Evolutionary conservation across 768 basidiomycete species (phyloP).

Genomic region (Kwoniella mangroviensis): DNA sequence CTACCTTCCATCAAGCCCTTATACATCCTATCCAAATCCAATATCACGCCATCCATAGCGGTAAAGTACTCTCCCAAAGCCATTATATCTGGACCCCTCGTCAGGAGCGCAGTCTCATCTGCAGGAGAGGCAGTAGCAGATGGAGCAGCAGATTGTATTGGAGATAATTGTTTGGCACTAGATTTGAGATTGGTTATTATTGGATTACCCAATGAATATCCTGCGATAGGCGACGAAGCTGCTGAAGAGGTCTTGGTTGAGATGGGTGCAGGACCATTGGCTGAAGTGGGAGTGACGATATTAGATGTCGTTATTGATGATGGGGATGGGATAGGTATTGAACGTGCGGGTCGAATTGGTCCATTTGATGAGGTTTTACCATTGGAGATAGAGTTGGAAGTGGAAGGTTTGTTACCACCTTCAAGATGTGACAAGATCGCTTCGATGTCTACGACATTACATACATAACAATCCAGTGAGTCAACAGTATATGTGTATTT

Average conservation of each 20-base stretch:
- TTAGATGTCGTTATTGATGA: neutral
- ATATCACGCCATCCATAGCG: conserved; percentile 46
- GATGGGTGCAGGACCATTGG: neutral
- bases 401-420: neutral
- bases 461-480: no score
- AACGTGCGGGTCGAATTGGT: conserved; percentile 6
- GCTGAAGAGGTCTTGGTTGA: conserved; percentile 4
- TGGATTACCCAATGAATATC: conserved; percentile 9
- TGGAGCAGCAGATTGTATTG: conserved; percentile 29
- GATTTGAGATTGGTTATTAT: conserved; percentile 9
- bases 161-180: conserved; percentile 21
- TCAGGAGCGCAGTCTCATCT: conserved; percentile 51
- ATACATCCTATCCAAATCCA: conserved; percentile 54
- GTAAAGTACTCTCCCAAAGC: conserved; percentile 49
- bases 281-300: neutral
- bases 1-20: conserved; percentile 45
- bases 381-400: neutral
- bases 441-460: conserved; percentile 43
- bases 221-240: conserved; percentile 6
- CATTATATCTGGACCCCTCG: conserved; percentile 53
- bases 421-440: conserved; percentile 26
- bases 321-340: conserved; percentile 3
- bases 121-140: conserved; percentile 37
- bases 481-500: no score
- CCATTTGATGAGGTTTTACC: conserved; percentile 5